phyloP scores from a whole-genome alignment of 2,329 filamentous ascomycete species.

The Scedosporium minutisporum region DNA sequence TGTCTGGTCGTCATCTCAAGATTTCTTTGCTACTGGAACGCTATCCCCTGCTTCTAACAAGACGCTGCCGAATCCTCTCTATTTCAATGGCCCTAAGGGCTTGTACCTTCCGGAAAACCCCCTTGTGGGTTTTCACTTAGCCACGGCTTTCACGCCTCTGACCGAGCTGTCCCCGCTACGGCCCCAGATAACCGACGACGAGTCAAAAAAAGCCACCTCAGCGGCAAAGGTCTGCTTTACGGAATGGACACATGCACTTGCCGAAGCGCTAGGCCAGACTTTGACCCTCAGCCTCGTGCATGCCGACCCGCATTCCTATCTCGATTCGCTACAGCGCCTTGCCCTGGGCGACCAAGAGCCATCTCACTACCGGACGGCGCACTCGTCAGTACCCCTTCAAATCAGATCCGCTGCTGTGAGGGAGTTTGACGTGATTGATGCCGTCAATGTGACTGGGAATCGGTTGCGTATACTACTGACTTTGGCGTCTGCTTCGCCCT shows the following conservation, averaged over 20 bases:
- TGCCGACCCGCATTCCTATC: slow-evolving; percentile 41
- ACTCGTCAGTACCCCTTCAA: slow-evolving; percentile 26
- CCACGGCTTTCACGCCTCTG: slow-evolving; percentile 31
- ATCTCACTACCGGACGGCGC: slow-evolving; percentile 31
- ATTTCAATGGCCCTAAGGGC: background rate
- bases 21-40: background rate
- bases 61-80: slow-evolving; percentile 2
- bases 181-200: slow-evolving; percentile 8
- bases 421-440: slow-evolving; percentile 48
- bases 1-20: background rate
- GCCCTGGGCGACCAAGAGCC: slow-evolving; percentile 20
- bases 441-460: slow-evolving; percentile 29
- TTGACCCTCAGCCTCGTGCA: slow-evolving; percentile 35
- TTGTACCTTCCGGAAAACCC: slow-evolving; percentile 26
- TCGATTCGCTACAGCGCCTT: slow-evolving; percentile 37
- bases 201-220: slow-evolving; percentile 16
- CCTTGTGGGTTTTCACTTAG: slow-evolving; percentile 47
- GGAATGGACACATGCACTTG: slow-evolving; percentile 34
- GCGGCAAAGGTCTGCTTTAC: slow-evolving; percentile 35
- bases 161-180: slow-evolving; percentile 28
- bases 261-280: slow-evolving; percentile 14
- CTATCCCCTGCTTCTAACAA: background rate
- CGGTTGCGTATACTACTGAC: slow-evolving; percentile 28
- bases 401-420: slow-evolving; percentile 22
- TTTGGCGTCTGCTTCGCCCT: slow-evolving; percentile 31